Conservation (phyloP, 108 stramenopile species). For the Mediolabrus comicus region DNA sequence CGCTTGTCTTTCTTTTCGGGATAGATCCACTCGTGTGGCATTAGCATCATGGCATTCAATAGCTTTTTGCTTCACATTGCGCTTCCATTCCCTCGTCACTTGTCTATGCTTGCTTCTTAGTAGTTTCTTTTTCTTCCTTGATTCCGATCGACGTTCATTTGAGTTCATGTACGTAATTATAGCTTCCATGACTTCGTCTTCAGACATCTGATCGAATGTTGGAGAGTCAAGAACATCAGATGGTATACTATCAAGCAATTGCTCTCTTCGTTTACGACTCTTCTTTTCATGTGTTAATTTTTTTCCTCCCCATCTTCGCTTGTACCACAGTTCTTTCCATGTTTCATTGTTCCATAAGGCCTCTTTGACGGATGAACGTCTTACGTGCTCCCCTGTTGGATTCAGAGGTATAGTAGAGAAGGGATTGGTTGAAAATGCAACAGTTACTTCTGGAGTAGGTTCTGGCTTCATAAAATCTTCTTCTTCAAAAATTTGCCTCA, state of each 20-base stretch:
- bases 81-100: slow-evolving; percentile 26
- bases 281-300: slow-evolving; percentile 9
- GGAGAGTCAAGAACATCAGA: slow-evolving; percentile 49
- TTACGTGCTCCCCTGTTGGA: slow-evolving; percentile 40
- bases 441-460: slow-evolving; percentile 14
- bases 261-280: slow-evolving; percentile 20
- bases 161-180: slow-evolving; percentile 47
- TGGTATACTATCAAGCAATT: slow-evolving; percentile 31
- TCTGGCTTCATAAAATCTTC: slow-evolving; percentile 1
- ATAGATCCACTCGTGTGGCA: slow-evolving; percentile 14
- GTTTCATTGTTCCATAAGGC: slow-evolving; percentile 62
- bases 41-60: slow-evolving; percentile 8
- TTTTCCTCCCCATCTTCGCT: slow-evolving; percentile 65
- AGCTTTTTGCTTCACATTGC: slow-evolving; percentile 2
- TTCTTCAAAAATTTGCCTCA: slow-evolving; percentile 21
- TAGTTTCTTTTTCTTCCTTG: slow-evolving; percentile 33
- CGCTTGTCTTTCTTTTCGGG: slow-evolving; percentile 7
- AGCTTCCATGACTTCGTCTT: slow-evolving; percentile 70
- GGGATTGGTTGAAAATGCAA: slow-evolving; percentile 39
- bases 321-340: slow-evolving; percentile 72
- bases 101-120: slow-evolving; percentile 27
- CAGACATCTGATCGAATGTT: slow-evolving; percentile 50
- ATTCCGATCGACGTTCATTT: slow-evolving; percentile 48
- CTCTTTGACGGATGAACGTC: slow-evolving; percentile 54
- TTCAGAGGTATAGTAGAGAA: slow-evolving; percentile 53